A percentile compares a stretch with the other conserved stretches of the same genome.
phyloP scores from a whole-genome alignment of 2,329 filamentous ascomycete genomes.

The Fusarium falciforme region DNA sequence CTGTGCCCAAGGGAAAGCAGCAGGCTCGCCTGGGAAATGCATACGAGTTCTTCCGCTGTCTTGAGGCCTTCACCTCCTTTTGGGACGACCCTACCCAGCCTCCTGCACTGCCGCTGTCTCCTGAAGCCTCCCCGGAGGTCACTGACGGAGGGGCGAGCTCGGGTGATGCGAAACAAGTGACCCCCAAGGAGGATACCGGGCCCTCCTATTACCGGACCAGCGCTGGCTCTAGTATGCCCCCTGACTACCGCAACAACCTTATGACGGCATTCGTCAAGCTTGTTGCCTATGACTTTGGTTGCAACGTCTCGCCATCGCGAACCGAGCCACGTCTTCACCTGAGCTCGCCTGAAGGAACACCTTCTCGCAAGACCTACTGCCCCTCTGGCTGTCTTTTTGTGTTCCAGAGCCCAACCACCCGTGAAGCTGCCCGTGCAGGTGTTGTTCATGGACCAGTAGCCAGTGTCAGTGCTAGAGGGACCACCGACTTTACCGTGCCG shows the following conservation, averaged over 20 bases:
- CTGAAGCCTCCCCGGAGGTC: conserved; percentile 45
- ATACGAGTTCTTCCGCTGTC: conserved; percentile 74
- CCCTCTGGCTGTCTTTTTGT: conserved; percentile 70
- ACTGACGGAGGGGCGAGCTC: conserved; percentile 12
- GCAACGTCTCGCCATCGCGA: conserved; percentile 67
- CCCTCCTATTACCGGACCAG: conserved; percentile 54
- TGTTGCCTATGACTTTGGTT: conserved; percentile 74
- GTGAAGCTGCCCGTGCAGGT: conserved; percentile 69
- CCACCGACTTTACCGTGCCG: conserved; percentile 60
- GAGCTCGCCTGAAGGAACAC: conserved; percentile 50
- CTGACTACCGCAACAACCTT: conserved; percentile 68
- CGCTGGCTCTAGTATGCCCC: conserved; percentile 66
- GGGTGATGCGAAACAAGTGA: conserved; percentile 21
- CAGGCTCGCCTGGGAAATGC: conserved; percentile 69
- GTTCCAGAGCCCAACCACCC: conserved; percentile 69
- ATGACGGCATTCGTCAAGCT: conserved; percentile 71
- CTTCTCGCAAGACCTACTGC: conserved; percentile 63
- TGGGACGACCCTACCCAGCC: conserved; percentile 70
- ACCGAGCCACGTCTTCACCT: conserved; percentile 70
- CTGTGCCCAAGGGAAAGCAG: conserved; percentile 63
- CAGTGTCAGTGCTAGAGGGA: conserved; percentile 68
- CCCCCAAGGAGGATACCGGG: conserved; percentile 20
- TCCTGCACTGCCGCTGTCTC: conserved; percentile 47
- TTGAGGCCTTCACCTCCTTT: conserved; percentile 68
- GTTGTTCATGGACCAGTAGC: conserved; percentile 72